Conservation (phyloP, 2,329 filamentous ascomycete genomes). For the Aspergillus piperis region DNA sequence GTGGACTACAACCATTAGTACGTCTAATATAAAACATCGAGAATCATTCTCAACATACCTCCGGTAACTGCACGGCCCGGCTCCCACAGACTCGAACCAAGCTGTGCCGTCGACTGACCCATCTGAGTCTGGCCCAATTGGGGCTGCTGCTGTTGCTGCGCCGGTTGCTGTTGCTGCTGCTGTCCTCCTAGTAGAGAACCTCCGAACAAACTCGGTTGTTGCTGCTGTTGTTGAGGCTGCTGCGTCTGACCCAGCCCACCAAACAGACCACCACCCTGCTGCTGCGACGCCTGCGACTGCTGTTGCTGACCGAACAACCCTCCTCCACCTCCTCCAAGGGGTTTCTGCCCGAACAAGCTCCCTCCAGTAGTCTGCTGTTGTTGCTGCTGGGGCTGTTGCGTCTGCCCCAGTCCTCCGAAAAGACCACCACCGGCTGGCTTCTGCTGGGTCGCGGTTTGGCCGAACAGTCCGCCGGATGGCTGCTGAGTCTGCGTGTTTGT, state of each 20-base stretch:
- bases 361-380: constrained; percentile 23
- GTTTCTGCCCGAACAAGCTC: neutral
- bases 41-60: constrained; percentile 31
- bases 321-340: neutral
- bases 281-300: constrained; percentile 28
- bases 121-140: constrained; percentile 26
- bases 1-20: constrained; percentile 47
- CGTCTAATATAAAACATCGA: constrained; percentile 4
- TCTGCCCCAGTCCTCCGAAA: constrained; percentile 28
- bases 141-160: constrained; percentile 31
- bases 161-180: constrained; percentile 31
- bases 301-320: neutral
- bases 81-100: constrained; percentile 45
- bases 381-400: constrained; percentile 24
- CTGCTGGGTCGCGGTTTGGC: constrained; percentile 24
- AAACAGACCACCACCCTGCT: constrained; percentile 45
- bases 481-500: constrained; percentile 20
- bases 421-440: constrained; percentile 28
- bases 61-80: constrained; percentile 47
- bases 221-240: constrained; percentile 44
- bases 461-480: constrained; percentile 43
- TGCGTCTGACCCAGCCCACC: constrained; percentile 33
- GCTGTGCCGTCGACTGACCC: constrained; percentile 42
- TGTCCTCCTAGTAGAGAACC: constrained; percentile 30
- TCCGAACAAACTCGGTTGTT: constrained; percentile 30